A percentile compares a stretch with the other conserved stretches of the same genome.
Conservation (phyloP, 169 alveolate species). For the Cryptosporidium xiaoi region DNA sequence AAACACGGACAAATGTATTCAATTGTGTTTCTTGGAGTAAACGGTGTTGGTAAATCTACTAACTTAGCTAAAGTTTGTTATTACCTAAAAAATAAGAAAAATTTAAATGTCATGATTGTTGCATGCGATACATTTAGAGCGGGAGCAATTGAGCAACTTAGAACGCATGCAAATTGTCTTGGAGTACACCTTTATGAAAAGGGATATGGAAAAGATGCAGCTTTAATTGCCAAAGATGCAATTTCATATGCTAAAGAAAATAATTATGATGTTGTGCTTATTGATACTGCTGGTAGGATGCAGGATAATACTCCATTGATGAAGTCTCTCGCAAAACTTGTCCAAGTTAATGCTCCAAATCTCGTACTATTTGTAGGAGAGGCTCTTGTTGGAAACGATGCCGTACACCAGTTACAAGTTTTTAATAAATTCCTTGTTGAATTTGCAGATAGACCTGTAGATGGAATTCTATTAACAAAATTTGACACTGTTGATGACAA, state of each 20-base stretch:
- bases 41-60: slow-evolving; percentile 99
- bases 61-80: slow-evolving; percentile 98
- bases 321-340: slow-evolving; percentile 93
- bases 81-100: slow-evolving; percentile 93
- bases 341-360: slow-evolving; percentile 96
- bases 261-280: slow-evolving; percentile 95
- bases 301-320: slow-evolving; percentile 98
- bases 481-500: slow-evolving; percentile 99
- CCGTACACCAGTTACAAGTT: slow-evolving; percentile 97
- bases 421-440: slow-evolving; percentile 95
- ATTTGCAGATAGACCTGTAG: slow-evolving; percentile 94
- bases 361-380: slow-evolving; percentile 99
- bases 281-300: slow-evolving; percentile 99
- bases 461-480: slow-evolving; percentile 98
- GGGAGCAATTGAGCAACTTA: slow-evolving; percentile 99
- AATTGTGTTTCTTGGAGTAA: slow-evolving; percentile 96
- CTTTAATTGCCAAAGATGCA: slow-evolving; percentile 95
- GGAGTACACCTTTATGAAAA: slow-evolving; percentile 96
- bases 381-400: slow-evolving; percentile 99
- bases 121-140: slow-evolving; percentile 99
- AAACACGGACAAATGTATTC: slow-evolving; percentile 91
- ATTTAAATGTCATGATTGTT: slow-evolving; percentile 93
- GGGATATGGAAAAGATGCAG: slow-evolving; percentile 99
- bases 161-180: slow-evolving; percentile 94
- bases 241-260: slow-evolving; percentile 88